These are phyloP conservation scores for Nephelium lappaceum DNA, from an alignment of 345 rosid genomes.

Conservation along the genomic window DNA sequence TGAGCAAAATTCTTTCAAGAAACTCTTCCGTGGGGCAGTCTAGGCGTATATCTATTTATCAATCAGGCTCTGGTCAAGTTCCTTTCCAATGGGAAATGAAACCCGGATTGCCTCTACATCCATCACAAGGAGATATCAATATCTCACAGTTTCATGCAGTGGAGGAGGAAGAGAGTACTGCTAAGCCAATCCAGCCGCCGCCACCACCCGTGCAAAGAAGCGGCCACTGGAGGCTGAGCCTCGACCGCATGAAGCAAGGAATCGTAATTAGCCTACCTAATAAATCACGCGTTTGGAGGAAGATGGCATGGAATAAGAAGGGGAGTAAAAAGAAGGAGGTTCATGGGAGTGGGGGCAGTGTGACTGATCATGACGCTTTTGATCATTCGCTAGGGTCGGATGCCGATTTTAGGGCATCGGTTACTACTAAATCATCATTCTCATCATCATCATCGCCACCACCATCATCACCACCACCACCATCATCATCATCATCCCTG, in stretches of 20 bases:
- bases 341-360: neutral
- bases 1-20: conserved; percentile 33
- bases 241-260: neutral
- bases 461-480: neutral
- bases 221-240: neutral
- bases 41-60: conserved; percentile 21
- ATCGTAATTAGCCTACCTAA: neutral
- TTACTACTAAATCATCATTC: neutral
- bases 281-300: neutral
- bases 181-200: neutral
- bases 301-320: neutral
- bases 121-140: conserved; percentile 3
- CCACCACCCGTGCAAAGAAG: neutral
- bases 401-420: neutral
- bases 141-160: no score
- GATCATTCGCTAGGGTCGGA: neutral
- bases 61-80: conserved; percentile 32
- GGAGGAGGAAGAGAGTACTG: neutral
- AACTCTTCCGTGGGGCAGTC: conserved; percentile 36
- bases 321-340: neutral
- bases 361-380: neutral
- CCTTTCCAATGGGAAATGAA: conserved; percentile 50
- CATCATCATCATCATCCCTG: neutral
- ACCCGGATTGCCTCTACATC: conserved; percentile 43
- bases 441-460: neutral